Conservation (phyloP, 2,329 filamentous ascomycete genomes). For the Xylariaceae sp. region DNA sequence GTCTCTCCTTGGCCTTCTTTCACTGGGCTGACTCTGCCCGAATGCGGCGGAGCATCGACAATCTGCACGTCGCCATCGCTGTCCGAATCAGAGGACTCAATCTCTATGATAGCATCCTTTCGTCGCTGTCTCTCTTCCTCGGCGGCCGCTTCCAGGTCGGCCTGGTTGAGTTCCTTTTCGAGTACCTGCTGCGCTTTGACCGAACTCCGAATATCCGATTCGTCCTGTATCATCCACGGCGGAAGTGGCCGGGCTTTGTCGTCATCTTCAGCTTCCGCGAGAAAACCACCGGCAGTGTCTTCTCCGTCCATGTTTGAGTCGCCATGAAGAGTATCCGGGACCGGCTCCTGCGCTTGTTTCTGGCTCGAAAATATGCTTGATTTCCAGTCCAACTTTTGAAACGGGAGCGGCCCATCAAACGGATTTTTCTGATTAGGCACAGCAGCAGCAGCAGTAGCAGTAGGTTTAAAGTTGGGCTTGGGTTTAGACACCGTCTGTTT, state of each 20-base stretch:
- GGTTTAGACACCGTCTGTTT: constrained; percentile 33
- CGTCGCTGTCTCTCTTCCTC: constrained; percentile 46
- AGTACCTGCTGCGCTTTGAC: constrained; percentile 52
- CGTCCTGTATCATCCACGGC: constrained; percentile 62
- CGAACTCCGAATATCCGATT: constrained; percentile 60
- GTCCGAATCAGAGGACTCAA: constrained; percentile 53
- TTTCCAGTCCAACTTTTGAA: constrained; percentile 75
- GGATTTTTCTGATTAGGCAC: constrained; percentile 54
- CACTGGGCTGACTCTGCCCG: constrained; percentile 22
- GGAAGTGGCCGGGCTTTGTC: constrained; percentile 59
- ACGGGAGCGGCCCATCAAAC: constrained; percentile 78
- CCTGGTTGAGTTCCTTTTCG: constrained; percentile 58
- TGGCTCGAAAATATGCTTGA: constrained; percentile 50
- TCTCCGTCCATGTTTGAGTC: constrained; percentile 2
- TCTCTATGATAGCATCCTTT: constrained; percentile 51
- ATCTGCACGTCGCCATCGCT: constrained; percentile 53
- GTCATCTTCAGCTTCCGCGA: constrained; percentile 25
- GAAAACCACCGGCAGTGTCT: constrained; percentile 32
- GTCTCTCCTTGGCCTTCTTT: constrained; percentile 9
- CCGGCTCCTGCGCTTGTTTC: constrained; percentile 29
- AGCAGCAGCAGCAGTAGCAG: constrained; percentile 30
- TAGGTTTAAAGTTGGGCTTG: constrained; percentile 19
- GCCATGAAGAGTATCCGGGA: too few species aligned
- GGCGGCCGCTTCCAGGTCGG: constrained; percentile 52
- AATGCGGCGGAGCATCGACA: constrained; percentile 43